A percentile compares a stretch with the other conserved stretches of the same genome.
phyloP scores from a whole-genome alignment of 2,329 filamentous ascomycete species.

The Fusarium nygamai region DNA sequence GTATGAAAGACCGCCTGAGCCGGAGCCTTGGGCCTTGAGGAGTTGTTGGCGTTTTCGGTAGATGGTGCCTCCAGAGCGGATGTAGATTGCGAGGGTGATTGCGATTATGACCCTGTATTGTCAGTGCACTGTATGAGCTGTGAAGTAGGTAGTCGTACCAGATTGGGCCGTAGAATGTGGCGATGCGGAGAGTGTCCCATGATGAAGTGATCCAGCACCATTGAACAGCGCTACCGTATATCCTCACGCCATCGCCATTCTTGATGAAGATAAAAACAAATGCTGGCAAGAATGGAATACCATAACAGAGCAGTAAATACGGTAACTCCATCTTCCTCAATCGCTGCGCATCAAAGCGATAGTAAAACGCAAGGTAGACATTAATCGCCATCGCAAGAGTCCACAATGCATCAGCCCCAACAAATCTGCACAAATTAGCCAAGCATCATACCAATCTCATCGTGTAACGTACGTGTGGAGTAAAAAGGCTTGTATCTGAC shows the following conservation, averaged over 20 bases:
- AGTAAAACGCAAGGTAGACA: constrained; percentile 4
- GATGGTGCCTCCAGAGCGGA: neutral
- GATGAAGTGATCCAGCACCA: constrained; percentile 1
- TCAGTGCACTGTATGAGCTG: rapidly evolving
- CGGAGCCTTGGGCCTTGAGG: neutral
- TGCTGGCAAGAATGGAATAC: neutral
- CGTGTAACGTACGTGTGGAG: neutral
- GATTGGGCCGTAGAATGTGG: constrained; percentile 1
- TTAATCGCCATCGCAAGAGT: constrained; percentile 13
- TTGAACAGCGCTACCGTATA: neutral
- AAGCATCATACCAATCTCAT: too few species aligned
- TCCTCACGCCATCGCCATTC: neutral
- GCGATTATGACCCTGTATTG: neutral
- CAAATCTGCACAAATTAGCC: neutral
- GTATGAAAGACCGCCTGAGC: neutral
- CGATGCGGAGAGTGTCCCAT: neutral
- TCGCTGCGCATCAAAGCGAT: constrained; percentile 1
- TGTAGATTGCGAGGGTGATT: neutral
- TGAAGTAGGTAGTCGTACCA: neutral
- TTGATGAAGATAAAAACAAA: neutral
- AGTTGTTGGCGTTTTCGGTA: constrained; percentile 9
- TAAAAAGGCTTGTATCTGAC: neutral
- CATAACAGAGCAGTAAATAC: neutral
- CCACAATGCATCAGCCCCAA: constrained; percentile 5
- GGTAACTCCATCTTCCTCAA: neutral